Percentiles rank a stretch among this genome's conserved stretches.
These are phyloP conservation scores for Stagonosporopsis cucurbitacearum DNA, from an alignment of 2,329 filamentous ascomycete species.

Conservation along the genomic window DNA sequence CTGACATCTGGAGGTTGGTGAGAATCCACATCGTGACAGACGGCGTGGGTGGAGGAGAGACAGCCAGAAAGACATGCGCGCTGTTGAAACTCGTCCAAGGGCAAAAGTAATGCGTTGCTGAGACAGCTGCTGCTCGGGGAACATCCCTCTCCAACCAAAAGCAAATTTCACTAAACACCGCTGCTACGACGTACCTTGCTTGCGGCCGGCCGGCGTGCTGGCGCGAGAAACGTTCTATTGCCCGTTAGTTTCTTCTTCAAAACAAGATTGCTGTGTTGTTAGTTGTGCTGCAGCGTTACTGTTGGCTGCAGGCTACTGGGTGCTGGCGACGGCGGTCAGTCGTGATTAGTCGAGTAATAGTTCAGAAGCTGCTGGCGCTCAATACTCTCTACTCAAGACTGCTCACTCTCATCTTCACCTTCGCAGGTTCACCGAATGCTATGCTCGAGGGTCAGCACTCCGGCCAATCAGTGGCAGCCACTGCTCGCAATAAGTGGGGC, in stretches of 20 bases:
- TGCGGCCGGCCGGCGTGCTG: conserved; percentile 1
- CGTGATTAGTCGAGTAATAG: background rate
- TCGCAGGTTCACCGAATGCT: background rate
- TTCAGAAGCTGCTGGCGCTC: background rate
- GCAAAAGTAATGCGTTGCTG: conserved; percentile 18
- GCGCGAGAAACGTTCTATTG: background rate
- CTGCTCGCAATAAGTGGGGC: conserved; percentile 17
- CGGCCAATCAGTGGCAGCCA: conserved; percentile 5
- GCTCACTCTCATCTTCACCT: conserved; percentile 1
- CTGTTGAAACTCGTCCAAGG: conserved; percentile 8
- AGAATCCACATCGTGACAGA: conserved; percentile 14
- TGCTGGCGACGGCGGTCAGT: background rate
- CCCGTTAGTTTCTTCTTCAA: background rate
- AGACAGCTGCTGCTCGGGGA: conserved; percentile 24
- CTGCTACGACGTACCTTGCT: conserved; percentile 16
- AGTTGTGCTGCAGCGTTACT: background rate
- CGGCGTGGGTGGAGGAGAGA: background rate
- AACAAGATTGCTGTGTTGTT: background rate
- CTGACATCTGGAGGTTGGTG: conserved; percentile 12
- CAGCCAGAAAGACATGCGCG: background rate
- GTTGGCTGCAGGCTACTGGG: background rate
- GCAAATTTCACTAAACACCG: conserved; percentile 2
- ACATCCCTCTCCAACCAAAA: conserved; percentile 18
- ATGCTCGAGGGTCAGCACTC: background rate
- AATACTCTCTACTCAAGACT: background rate